Percentiles rank a stretch among this genome's conserved stretches.
These are phyloP conservation scores for Irpex sp. DNA, from an alignment of 1,284 basidiomycete genomes.

Conservation along the genomic window DNA sequence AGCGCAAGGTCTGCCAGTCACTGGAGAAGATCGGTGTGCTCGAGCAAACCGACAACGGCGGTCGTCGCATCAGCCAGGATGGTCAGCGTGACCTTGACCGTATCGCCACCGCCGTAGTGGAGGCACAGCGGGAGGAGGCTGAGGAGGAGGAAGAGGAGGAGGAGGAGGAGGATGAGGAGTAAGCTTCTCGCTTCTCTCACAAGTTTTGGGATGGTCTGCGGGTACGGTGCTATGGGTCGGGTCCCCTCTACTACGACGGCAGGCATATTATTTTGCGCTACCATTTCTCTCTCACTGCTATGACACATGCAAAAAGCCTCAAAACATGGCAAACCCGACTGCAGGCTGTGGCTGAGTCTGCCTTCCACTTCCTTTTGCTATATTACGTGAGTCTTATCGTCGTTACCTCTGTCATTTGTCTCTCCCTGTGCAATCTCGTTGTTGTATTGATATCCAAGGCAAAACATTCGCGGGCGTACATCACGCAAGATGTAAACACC, in stretches of 20 bases:
- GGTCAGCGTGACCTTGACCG: conserved; percentile 98
- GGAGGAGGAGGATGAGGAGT: conserved; percentile 60
- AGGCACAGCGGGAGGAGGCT: conserved; percentile 80
- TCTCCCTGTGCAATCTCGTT: background rate
- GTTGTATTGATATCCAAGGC: conserved; percentile 12
- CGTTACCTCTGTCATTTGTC: background rate
- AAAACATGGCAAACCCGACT: conserved; percentile 8
- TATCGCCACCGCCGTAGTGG: conserved; percentile 95
- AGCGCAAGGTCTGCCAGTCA: conserved; percentile 92
- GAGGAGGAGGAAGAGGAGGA: conserved; percentile 88
- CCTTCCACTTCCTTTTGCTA: background rate
- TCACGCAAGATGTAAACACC: background rate
- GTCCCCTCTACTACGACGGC: conserved; percentile 5
- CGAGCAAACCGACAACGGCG: conserved; percentile 92
- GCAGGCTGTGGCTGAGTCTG: background rate
- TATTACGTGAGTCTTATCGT: background rate
- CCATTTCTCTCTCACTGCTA: conserved; percentile 12
- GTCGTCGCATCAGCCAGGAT: conserved; percentile 95
- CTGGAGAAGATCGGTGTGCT: conserved; percentile 99
- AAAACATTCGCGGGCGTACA: background rate
- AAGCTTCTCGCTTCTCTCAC: conserved; percentile 4
- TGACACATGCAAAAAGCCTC: conserved; percentile 15
- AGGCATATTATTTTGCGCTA: conserved; percentile 13
- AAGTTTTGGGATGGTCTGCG: background rate
- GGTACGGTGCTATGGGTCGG: conserved; percentile 7